A percentile compares a stretch with the other conserved stretches of the same genome.
phyloP scores from a whole-genome alignment of 371 early-diverging fungal species.

The Apophysomyces trapeziformis region DNA sequence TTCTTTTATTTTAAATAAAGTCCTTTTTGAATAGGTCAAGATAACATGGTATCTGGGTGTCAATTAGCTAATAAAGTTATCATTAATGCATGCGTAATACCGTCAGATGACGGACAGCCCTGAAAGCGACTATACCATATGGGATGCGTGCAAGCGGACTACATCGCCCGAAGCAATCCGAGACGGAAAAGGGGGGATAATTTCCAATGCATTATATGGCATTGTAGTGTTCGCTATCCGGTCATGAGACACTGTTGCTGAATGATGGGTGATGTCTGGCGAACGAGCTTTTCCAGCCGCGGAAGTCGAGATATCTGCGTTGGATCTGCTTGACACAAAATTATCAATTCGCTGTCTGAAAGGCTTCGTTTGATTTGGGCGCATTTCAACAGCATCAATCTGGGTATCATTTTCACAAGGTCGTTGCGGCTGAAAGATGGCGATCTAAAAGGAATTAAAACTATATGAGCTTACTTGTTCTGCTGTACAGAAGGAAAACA shows the following conservation, averaged over 20 bases:
- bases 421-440: conserved; percentile 50
- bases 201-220: background rate
- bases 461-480: background rate
- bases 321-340: background rate
- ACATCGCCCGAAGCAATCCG: background rate
- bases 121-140: background rate
- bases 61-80: background rate
- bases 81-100: background rate
- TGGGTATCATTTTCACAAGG: background rate
- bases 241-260: background rate
- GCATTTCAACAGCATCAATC: background rate
- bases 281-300: background rate
- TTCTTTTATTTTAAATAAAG: too few relatives aligned
- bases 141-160: background rate
- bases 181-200: background rate
- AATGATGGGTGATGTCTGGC: background rate
- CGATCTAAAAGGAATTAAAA: conserved; percentile 27
- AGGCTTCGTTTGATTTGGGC: background rate
- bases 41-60: too few relatives aligned
- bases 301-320: background rate
- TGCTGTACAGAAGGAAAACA: background rate
- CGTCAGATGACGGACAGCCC: background rate
- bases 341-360: background rate
- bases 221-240: background rate
- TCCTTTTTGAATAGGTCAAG: too few relatives aligned